Percentiles rank a stretch among this genome's conserved stretches.
These are phyloP conservation scores for Colletotrichum sp. DNA, from an alignment of 2,329 filamentous ascomycete species.

Conservation along the genomic window DNA sequence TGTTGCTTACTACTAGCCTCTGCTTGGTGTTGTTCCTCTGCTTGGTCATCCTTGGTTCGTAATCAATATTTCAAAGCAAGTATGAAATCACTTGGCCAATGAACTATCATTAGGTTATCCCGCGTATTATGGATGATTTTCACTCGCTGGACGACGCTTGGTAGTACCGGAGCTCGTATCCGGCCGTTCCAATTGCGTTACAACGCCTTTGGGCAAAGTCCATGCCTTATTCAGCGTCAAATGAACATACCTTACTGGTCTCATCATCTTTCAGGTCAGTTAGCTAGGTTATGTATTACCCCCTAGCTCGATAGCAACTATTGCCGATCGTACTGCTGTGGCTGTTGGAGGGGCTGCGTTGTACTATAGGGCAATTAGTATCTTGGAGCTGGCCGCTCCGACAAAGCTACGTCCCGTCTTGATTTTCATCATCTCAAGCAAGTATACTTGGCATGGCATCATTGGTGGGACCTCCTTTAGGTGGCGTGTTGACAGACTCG, in stretches of 20 bases:
- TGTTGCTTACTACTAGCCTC: not conserved
- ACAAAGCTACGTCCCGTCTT: not conserved
- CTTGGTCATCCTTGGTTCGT: not conserved
- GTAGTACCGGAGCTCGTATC: not conserved
- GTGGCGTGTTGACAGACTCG: not conserved
- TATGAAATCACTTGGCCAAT: not conserved
- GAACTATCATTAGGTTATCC: not conserved
- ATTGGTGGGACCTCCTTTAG: not conserved
- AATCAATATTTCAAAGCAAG: not conserved
- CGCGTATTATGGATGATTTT: conserved; percentile 20
- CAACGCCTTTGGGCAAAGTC: conserved; percentile 58
- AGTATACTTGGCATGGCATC: not conserved
- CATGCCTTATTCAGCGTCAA: conserved; percentile 57
- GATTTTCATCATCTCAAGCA: not conserved
- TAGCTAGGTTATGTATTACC: not conserved
- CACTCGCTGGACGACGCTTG: conserved; percentile 18
- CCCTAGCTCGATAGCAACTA: not conserved
- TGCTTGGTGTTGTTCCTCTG: not conserved
- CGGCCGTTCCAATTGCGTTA: conserved; percentile 15
- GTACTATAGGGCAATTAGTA: not conserved
- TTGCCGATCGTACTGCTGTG: not conserved
- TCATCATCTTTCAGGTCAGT: not conserved
- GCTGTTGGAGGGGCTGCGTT: not conserved
- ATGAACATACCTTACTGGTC: not conserved
- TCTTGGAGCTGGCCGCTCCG: not conserved